Evolutionary conservation across 177 flowering plant species (phyloP).

Genomic region (Vitis hybrid): DNA sequence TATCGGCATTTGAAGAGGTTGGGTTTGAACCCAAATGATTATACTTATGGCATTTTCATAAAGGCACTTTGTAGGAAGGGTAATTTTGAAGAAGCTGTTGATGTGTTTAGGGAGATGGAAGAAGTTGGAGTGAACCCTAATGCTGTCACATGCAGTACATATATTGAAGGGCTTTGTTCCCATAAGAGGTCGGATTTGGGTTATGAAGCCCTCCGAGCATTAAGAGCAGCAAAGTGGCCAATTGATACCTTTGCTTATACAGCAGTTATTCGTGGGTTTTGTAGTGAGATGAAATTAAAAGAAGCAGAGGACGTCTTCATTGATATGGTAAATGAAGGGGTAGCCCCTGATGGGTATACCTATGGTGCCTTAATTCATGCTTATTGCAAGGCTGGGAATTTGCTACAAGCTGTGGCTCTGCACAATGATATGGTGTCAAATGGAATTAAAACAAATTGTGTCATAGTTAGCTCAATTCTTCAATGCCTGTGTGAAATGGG

Average conservation of each 20-base stretch:
- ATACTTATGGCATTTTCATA: slow-evolving; percentile 55
- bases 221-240: slow-evolving; percentile 24
- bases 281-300: slow-evolving; percentile 49
- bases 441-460: slow-evolving; percentile 67
- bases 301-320: slow-evolving; percentile 57
- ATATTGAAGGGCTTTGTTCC: slow-evolving; percentile 61
- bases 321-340: slow-evolving; percentile 50
- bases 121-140: slow-evolving; percentile 43
- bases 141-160: slow-evolving; percentile 42
- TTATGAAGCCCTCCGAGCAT: slow-evolving; percentile 39
- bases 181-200: slow-evolving; percentile 33
- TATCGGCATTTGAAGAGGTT: slow-evolving; percentile 45
- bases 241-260: slow-evolving; percentile 45
- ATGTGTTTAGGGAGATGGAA: slow-evolving; percentile 53
- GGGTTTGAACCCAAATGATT: slow-evolving; percentile 59
- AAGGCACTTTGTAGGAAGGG: slow-evolving; percentile 58
- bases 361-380: slow-evolving; percentile 52
- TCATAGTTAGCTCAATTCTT: slow-evolving; percentile 51
- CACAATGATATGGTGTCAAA: slow-evolving; percentile 46
- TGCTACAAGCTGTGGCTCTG: slow-evolving; percentile 42
- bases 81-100: slow-evolving; percentile 42
- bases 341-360: slow-evolving; percentile 39
- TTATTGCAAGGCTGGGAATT: slow-evolving; percentile 42
- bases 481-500: slow-evolving; percentile 50
- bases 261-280: slow-evolving; percentile 66